A percentile compares a stretch with the other conserved stretches of the same genome.
Evolutionary conservation across 2,329 filamentous ascomycete genomes (phyloP).

Genomic region (Trichoderma sp.): DNA sequence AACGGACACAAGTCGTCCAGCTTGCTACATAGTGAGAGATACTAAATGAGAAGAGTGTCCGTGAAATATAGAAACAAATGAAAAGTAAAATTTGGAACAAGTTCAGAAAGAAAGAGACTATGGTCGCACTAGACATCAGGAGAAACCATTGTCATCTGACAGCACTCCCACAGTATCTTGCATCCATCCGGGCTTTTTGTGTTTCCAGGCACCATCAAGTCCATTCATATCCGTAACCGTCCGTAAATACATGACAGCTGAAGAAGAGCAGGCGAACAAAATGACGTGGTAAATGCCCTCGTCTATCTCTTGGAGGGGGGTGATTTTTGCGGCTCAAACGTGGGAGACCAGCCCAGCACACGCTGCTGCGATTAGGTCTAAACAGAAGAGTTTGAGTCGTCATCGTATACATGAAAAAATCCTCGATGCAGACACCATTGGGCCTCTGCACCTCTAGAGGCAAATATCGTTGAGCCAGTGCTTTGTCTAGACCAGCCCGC

Average conservation of each 20-base stretch:
- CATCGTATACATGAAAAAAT: constrained; percentile 19
- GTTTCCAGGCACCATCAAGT: constrained; percentile 25
- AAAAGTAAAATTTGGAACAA: neutral
- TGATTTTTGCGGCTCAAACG: constrained; percentile 27
- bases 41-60: neutral
- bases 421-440: constrained; percentile 1
- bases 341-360: constrained; percentile 33
- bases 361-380: constrained; percentile 25
- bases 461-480: constrained; percentile 23
- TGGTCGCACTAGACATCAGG: constrained; percentile 21
- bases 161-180: constrained; percentile 11
- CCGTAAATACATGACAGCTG: constrained; percentile 29
- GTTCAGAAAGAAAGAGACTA: neutral
- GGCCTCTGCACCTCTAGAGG: constrained; percentile 2
- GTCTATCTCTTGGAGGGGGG: constrained; percentile 5
- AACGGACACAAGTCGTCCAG: constrained; percentile 15
- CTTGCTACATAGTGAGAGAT: constrained; percentile 9
- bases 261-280: constrained; percentile 24
- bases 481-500: constrained; percentile 23
- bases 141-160: constrained; percentile 20
- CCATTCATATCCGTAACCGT: constrained; percentile 29
- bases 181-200: constrained; percentile 5
- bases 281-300: constrained; percentile 12
- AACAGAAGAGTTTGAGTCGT: constrained; percentile 23
- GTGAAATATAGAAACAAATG: neutral